Conservation (phyloP, 2,329 filamentous ascomycete species). For the Nemania serpens region DNA sequence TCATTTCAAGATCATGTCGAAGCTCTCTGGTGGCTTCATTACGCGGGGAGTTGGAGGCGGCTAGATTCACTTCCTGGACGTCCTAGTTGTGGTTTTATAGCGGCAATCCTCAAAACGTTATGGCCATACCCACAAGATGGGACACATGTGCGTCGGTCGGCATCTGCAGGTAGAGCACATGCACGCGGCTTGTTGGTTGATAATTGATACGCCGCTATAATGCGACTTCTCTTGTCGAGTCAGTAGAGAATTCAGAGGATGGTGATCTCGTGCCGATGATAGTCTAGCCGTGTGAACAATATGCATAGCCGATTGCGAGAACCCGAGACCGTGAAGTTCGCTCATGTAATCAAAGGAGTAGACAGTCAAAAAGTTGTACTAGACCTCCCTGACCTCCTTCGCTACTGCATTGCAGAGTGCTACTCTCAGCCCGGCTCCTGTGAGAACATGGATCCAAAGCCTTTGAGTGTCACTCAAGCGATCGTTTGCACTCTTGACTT, state of each 20-base stretch:
- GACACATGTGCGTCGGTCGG: not conserved
- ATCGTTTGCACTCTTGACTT: constrained; percentile 88
- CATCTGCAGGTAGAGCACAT: not conserved
- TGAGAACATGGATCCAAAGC: constrained; percentile 94
- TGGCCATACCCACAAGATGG: not conserved
- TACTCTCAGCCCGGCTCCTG: constrained; percentile 80
- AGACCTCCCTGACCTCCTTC: constrained; percentile 52
- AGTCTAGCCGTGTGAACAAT: not conserved
- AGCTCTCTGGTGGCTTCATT: too few species aligned
- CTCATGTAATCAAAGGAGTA: not conserved
- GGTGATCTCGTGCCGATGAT: not conserved
- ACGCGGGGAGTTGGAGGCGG: too few species aligned
- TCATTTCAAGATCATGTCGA: constrained; percentile 5
- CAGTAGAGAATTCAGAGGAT: not conserved
- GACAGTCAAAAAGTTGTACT: constrained; percentile 2
- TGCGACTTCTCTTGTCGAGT: not conserved
- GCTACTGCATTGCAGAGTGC: constrained; percentile 74
- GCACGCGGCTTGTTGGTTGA: not conserved
- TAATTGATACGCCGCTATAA: not conserved
- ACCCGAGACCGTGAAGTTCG: not conserved
- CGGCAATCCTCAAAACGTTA: not conserved
- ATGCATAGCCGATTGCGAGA: not conserved
- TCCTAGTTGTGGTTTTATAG: constrained; percentile 4
- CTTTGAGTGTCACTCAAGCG: constrained; percentile 93
- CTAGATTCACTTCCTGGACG: not conserved